A percentile compares a stretch with the other conserved stretches of the same genome.
These are phyloP conservation scores for Leptographium flavum DNA, from an alignment of 2,329 filamentous ascomycete species.

Conservation along the genomic window DNA sequence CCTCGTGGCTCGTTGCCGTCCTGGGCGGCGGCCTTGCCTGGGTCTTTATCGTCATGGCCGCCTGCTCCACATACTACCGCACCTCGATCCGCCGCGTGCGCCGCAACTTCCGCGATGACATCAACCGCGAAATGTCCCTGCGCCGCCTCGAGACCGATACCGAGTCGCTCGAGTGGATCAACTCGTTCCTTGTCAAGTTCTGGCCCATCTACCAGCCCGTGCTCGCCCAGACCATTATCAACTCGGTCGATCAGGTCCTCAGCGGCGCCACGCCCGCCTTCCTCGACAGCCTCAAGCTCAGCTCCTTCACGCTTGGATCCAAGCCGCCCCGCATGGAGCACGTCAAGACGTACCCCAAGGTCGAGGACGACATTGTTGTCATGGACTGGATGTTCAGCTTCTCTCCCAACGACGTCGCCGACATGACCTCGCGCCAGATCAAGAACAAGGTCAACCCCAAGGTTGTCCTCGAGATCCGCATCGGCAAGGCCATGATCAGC, in stretches of 20 bases:
- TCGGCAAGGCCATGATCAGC: slow-evolving; percentile 93
- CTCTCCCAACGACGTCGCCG: slow-evolving; percentile 83
- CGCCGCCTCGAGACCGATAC: slow-evolving; percentile 77
- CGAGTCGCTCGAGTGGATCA: slow-evolving; percentile 97
- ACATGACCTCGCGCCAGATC: slow-evolving; percentile 79
- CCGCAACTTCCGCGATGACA: slow-evolving; percentile 89
- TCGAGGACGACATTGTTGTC: slow-evolving; percentile 84
- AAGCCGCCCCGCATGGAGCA: slow-evolving; percentile 95
- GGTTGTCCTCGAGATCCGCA: slow-evolving; percentile 81
- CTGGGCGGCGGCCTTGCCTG: slow-evolving; percentile 85
- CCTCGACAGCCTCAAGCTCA: slow-evolving; percentile 83
- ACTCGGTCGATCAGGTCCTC: slow-evolving; percentile 87
- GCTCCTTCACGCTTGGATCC: slow-evolving; percentile 82
- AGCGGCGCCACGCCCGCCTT: slow-evolving; percentile 86
- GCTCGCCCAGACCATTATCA: slow-evolving; percentile 80
- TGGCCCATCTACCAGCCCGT: slow-evolving; percentile 98
- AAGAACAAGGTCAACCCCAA: slow-evolving; percentile 97
- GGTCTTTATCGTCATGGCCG: slow-evolving; percentile 85
- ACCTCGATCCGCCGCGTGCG: slow-evolving; percentile 88
- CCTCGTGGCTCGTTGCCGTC: slow-evolving; percentile 79
- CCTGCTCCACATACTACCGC: slow-evolving; percentile 89
- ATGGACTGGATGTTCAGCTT: slow-evolving; percentile 99
- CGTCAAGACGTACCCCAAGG: slow-evolving; percentile 94
- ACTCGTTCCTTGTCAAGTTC: slow-evolving; percentile 96
- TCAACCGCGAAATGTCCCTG: slow-evolving; percentile 71